These are phyloP conservation scores for Leucoagaricus sp. DNA, from an alignment of 1,284 basidiomycete species.

Conservation along the genomic window DNA sequence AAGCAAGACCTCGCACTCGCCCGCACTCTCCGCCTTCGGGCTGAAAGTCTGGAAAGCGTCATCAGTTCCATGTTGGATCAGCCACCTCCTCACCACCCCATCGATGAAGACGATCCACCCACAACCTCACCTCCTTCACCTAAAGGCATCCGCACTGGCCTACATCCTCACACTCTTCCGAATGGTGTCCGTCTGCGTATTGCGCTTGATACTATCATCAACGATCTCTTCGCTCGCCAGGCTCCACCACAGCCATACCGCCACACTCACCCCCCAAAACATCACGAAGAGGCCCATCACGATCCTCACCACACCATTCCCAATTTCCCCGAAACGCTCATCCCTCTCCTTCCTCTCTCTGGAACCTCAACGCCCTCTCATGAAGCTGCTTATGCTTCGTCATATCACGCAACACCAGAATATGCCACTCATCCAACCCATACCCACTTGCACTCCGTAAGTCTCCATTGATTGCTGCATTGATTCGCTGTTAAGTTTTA, in stretches of 20 bases:
- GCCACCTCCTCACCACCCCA: slow-evolving; percentile 58
- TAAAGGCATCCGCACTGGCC: slow-evolving; percentile 25
- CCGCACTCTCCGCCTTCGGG: slow-evolving; percentile 60
- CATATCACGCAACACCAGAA: neutral
- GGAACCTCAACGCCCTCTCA: slow-evolving; percentile 22
- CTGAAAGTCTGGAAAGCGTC: slow-evolving; percentile 79
- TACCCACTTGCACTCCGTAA: slow-evolving; percentile 12
- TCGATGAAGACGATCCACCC: slow-evolving; percentile 41
- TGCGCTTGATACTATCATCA: slow-evolving; percentile 69
- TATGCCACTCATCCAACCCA: slow-evolving; percentile 5
- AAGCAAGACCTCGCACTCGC: slow-evolving; percentile 65
- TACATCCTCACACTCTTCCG: slow-evolving; percentile 63
- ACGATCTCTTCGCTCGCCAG: slow-evolving; percentile 77
- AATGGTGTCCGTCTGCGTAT: slow-evolving; percentile 80
- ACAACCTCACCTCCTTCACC: slow-evolving; percentile 34
- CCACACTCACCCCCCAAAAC: slow-evolving; percentile 39
- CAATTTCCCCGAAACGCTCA: slow-evolving; percentile 28
- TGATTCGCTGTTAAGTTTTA: neutral
- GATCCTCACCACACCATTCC: slow-evolving; percentile 20
- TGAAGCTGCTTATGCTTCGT: neutral
- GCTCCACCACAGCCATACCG: slow-evolving; percentile 55
- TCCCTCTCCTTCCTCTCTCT: slow-evolving; percentile 26
- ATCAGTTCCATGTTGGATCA: slow-evolving; percentile 78
- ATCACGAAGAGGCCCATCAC: slow-evolving; percentile 23
- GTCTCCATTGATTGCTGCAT: slow-evolving; percentile 4